Conservation (phyloP, 805 yeast species). For the Pichia deserticola region DNA sequence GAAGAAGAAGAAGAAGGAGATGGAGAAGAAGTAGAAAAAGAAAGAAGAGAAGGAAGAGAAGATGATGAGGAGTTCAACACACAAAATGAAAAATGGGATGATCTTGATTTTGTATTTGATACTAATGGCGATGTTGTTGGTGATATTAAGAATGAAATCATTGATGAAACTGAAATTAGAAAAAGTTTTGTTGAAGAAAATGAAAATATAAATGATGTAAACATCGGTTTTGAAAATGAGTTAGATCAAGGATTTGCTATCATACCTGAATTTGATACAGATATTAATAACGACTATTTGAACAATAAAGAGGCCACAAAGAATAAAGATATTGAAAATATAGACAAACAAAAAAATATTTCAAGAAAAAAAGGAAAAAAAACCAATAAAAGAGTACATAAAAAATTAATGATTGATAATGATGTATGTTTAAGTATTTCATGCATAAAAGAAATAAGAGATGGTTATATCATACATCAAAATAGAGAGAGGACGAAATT, state of each 20-base stretch:
- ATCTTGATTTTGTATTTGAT: conserved; percentile 14
- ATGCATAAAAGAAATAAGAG: neutral
- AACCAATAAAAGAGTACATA: neutral
- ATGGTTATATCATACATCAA: neutral
- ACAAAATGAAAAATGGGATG: conserved; percentile 1
- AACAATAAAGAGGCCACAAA: neutral
- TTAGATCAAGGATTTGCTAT: neutral
- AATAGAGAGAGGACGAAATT: neutral
- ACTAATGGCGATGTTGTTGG: conserved; percentile 11
- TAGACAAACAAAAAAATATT: too few relatives aligned
- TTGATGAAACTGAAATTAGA: neutral
- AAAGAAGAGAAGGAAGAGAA: neutral
- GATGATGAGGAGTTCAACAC: neutral
- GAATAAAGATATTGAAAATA: neutral
- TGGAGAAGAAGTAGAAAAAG: neutral
- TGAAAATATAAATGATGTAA: neutral
- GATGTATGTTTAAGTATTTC: neutral
- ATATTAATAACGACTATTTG: neutral
- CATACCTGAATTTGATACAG: neutral
- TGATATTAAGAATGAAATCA: neutral
- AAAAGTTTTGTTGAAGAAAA: neutral
- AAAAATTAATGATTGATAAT: neutral
- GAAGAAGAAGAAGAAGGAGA: neutral
- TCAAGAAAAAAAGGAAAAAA: neutral
- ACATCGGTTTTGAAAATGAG: neutral